Evolutionary conservation across 2,329 filamentous ascomycete genomes (phyloP), one percentile per base, ranked within the genome.

Genomic region (Magnaporthiopsis incrustans): DNA sequence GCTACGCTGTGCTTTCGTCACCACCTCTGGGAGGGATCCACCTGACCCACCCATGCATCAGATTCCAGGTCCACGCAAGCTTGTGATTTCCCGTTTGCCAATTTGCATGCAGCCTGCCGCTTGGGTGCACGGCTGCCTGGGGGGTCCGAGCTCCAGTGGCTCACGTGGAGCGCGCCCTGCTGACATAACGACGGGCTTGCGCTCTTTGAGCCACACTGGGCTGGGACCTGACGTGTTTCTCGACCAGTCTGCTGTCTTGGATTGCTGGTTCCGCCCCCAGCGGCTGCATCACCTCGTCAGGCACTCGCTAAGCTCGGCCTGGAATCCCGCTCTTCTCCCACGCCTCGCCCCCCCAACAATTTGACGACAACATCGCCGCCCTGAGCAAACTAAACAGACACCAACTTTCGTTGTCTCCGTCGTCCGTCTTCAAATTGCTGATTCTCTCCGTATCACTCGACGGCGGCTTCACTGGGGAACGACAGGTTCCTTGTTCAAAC

Each of bases 201-300:
- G 18, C 44, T 1, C 18, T 53, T n/a, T 53, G 44, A 53, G 44
- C 44, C 44, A 50, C 44, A 50, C 57, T 30, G 35, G 57, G 25
- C 25, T 26, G 57, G 27, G 26, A 58, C 59, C 63, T 64, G 63
- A 64, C 63, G 63, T 64, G 63, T 64, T 58, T 58, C 33, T 32
- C 38, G 30, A 26, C 63, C 57, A 64, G 44, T 61, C 60, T 53
- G 44, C 44, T 50, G 38, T 50, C 18, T n/a, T 50, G 44, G 6
- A 10, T 53, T 18, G 18, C 7, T 8, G 22, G 44, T n/a, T n/a
- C 44, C 44, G 44, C 44, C 44, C 44, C 44, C 44, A 53, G 44
- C 44, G 44, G 18, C 44, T 53, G 44, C 44, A 53, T 53, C 44
- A 53, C 44, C 44, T 53, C 44, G 18, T 18, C 44, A 53, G 44